A percentile compares a stretch with the other conserved stretches of the same genome.
Evolutionary conservation across 306 rosid species (phyloP).

Genomic region (Prunus kanzakura): DNA sequence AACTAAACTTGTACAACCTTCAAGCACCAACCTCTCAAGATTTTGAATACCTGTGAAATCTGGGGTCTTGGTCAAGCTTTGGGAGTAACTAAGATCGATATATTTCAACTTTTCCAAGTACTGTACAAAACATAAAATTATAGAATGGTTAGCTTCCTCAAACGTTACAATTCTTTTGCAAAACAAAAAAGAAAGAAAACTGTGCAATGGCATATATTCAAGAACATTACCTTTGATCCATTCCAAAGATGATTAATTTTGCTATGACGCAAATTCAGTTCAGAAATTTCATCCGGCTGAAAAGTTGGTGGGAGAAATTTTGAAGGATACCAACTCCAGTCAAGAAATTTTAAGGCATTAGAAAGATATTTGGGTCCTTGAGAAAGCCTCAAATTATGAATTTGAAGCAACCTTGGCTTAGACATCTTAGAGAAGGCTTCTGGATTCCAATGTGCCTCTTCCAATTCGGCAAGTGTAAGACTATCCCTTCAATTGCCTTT

Average conservation of each 20-base stretch:
- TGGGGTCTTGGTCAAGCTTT: slow-evolving; percentile 11
- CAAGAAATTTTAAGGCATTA: background rate
- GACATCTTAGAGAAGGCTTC: slow-evolving; percentile 17
- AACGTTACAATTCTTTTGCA: no score
- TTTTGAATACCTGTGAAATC: slow-evolving; percentile 11
- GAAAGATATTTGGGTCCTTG: slow-evolving; percentile 2
- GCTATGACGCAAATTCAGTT: slow-evolving; percentile 5
- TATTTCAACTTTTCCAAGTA: background rate
- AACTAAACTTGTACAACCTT: background rate
- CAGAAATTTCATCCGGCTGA: slow-evolving; percentile 3
- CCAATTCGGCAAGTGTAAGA: background rate
- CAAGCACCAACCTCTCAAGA: background rate
- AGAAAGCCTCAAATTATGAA: background rate
- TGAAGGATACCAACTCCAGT: slow-evolving; percentile 8
- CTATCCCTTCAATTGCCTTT: no score
- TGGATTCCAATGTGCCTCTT: slow-evolving; percentile 20
- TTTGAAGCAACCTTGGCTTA: background rate
- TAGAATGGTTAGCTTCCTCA: no score
- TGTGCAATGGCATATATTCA: no score
- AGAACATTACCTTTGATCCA: background rate
- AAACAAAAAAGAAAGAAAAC: no score
- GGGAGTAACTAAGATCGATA: slow-evolving; percentile 8
- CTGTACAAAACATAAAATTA: background rate
- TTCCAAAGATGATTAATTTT: slow-evolving; percentile 9
- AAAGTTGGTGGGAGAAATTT: background rate